Conservation (phyloP, 139 green algal species). For the Deuterostichococcus epilithicus region DNA sequence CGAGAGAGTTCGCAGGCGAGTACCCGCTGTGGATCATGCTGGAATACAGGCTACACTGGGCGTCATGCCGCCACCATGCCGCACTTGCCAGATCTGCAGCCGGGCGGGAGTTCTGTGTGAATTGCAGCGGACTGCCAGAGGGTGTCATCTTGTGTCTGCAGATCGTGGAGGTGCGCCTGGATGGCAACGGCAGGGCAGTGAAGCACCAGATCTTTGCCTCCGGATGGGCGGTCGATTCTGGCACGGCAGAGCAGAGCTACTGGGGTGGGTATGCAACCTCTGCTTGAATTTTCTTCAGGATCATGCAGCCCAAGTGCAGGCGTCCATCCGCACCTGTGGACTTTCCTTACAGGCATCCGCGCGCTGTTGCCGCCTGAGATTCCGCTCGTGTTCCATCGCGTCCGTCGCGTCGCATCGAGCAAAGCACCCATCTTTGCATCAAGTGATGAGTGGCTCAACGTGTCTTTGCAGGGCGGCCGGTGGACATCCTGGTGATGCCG, state of each 20-base stretch:
- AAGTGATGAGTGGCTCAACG: neutral
- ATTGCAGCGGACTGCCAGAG: too few relatives aligned
- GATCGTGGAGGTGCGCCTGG: constrained; percentile 16
- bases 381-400: too few relatives aligned
- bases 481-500: constrained; percentile 31
- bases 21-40: neutral
- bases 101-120: too few relatives aligned
- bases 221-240: neutral
- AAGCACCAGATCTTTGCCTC: neutral
- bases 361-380: neutral
- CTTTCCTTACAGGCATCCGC: neutral
- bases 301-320: neutral
- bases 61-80: too few relatives aligned
- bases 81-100: too few relatives aligned
- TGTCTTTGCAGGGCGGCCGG: constrained; percentile 16
- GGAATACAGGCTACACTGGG: too few relatives aligned
- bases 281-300: neutral
- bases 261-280: neutral
- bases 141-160: too few relatives aligned
- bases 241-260: neutral
- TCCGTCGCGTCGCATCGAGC: neutral
- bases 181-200: neutral
- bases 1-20: neutral
- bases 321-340: neutral
- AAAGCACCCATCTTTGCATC: neutral